Evolutionary conservation across 1,284 basidiomycete genomes (phyloP).

Genomic region (Malassezia dermatis): DNA sequence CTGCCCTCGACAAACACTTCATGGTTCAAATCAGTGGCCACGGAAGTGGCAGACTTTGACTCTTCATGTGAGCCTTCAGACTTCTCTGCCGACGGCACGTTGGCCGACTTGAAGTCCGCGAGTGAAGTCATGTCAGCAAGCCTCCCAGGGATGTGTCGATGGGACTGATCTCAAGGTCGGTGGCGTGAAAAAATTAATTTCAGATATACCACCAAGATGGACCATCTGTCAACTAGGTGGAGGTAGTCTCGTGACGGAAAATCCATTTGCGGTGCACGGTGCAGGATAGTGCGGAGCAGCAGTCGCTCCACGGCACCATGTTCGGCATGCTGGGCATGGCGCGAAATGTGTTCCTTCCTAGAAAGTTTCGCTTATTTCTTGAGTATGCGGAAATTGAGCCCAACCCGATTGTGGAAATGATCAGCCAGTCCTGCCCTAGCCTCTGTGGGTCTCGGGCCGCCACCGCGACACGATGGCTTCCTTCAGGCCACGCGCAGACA

Average conservation of each 20-base stretch:
- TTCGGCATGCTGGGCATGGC: neutral
- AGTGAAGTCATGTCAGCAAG: neutral
- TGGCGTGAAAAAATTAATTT: constrained; percentile 1
- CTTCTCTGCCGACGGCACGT: neutral
- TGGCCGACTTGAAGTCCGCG: neutral
- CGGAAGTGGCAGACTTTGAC: neutral
- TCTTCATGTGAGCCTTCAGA: neutral
- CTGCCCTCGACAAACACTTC: constrained; percentile 6
- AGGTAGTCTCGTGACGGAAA: constrained; percentile 1
- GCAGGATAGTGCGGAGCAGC: neutral
- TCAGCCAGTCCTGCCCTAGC: constrained; percentile 4
- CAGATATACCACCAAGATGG: neutral
- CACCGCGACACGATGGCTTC: constrained; percentile 27
- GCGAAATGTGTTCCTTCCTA: constrained; percentile 5
- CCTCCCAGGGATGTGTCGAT: neutral
- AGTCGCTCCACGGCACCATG: neutral
- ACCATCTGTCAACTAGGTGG: neutral
- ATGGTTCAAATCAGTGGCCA: constrained; percentile 7
- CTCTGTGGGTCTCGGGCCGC: constrained; percentile 15
- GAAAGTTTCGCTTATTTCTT: constrained; percentile 2
- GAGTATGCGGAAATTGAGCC: neutral
- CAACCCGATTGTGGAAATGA: constrained; percentile 2
- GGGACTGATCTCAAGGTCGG: neutral
- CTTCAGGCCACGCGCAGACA: constrained; percentile 42
- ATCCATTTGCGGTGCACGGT: neutral